These are phyloP conservation scores for Penicillium salamii DNA, from an alignment of 495 filamentous ascomycete species.

Conservation along the genomic window DNA sequence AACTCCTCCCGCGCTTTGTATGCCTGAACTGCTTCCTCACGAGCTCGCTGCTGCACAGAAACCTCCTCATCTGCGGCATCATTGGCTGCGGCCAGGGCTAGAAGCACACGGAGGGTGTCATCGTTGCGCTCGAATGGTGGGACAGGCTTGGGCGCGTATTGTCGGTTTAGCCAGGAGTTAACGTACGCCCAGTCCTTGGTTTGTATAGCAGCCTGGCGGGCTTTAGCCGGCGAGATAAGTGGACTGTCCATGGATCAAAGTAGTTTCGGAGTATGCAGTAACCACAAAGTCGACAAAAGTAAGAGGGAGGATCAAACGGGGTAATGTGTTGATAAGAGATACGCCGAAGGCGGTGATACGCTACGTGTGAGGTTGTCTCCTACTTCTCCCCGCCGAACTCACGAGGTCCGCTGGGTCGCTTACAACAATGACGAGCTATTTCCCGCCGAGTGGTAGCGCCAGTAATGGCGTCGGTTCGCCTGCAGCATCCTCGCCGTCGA, in stretches of 20 bases:
- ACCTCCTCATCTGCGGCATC: conserved; percentile 79
- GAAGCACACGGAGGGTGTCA: conserved; percentile 73
- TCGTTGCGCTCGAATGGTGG: conserved; percentile 80
- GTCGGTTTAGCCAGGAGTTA: conserved; percentile 72
- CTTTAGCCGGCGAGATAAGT: conserved; percentile 46
- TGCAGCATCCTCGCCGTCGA: conserved; percentile 31
- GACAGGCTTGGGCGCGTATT: conserved; percentile 59
- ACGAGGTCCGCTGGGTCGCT: neutral
- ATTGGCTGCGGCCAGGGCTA: conserved; percentile 73
- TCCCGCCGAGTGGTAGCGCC: conserved; percentile 28
- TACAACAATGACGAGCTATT: conserved; percentile 44
- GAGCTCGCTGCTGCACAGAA: conserved; percentile 46
- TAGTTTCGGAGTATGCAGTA: conserved; percentile 10
- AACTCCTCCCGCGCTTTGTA: conserved; percentile 32
- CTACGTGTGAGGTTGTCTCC: conserved; percentile 16
- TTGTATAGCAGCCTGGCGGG: conserved; percentile 46
- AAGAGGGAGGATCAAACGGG: conserved; percentile 4
- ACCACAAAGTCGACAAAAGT: neutral
- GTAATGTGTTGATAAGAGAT: conserved; percentile 20
- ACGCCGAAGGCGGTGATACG: conserved; percentile 20
- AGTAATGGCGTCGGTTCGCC: conserved; percentile 28
- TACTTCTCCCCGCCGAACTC: conserved; percentile 15
- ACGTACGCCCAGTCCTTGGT: conserved; percentile 88
- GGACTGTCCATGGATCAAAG: conserved; percentile 38
- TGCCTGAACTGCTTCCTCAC: conserved; percentile 35